Evolutionary conservation across 2,329 filamentous ascomycete genomes (phyloP), one percentile per base, ranked within the genome.

Genomic region (Hypoxylon sp.): DNA sequence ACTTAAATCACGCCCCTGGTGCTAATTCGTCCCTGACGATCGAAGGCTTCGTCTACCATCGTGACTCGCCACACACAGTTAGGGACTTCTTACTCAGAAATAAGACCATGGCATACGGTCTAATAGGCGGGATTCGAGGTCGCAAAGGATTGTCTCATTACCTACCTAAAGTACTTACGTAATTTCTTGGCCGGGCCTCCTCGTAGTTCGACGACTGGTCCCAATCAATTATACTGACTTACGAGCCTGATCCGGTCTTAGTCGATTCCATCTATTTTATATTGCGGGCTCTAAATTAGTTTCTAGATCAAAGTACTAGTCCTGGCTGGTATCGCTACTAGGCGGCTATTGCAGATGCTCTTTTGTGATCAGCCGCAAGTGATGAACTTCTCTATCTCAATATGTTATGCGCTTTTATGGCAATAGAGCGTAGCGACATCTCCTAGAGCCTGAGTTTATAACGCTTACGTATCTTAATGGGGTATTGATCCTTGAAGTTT

Each of bases 211-310:
- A 49, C 32, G 30, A 36, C 32, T 41, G 32, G 25, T 6, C 32
- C 21, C n/a, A 32, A 13, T 9, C 14, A 28, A 49, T 19, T 43
- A 23, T 23, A 41, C 50, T 21, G 17, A 45, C 5, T 43, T 23
- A 11, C 23, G 49, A 43, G 14, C 7, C 43, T 45, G 36, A 38
- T 2, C 5, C 3, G 14, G 17, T 32, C 41, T 53, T 58, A 30
- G 13, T 53, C 34, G 30, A 14, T 17, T 7, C 19, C 7, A 7
- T 11, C 25, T 32, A 19, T 55, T 53, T 59, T 62, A 55, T 52
- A 48, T 3, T 43, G 32, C 58, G 63, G 63, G 52, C 46, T 53
- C 48, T 62, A 66, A 62, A 41, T 41, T 43, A 66, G 58, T 17
- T 34, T 5, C 17, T n/a, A 28, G 49, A n/a, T 28, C 23, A 32